Evolutionary conservation across 1,284 basidiomycete genomes (phyloP), one percentile per base, ranked within the genome.

Genomic region (Butyriboletus appendiculatus): DNA sequence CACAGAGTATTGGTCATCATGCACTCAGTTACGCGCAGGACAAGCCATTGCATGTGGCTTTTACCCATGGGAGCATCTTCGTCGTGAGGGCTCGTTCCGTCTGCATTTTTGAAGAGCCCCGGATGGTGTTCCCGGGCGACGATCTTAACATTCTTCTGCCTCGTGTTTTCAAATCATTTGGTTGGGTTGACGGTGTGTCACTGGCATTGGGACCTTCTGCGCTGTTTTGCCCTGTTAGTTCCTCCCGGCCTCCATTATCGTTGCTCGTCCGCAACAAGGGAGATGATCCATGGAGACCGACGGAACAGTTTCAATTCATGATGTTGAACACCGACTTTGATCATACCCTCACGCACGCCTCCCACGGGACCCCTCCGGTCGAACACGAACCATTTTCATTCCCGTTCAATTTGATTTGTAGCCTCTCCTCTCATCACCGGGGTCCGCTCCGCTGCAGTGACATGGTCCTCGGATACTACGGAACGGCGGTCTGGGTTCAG

Each of bases 181-280:
- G 84, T 20, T 86, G 84, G 85, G 77, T 85, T 10, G 85, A 86
- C 47, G 79, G 79, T 5, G 74, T 83, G 24, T 76, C 76, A 1
- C 75, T 81, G 1, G 63, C 75, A 0, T 61, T 74, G 50, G 45
- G 59, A 45, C 55, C 63, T 35, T 30, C 43, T 44, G 18, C 53
- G 0, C 55, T 58, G n/a, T 41, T 38, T 20, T 38, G 1, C n/a
- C 37, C 56, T 18, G 35, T 24, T 8, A 10, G 28, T 28, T 30
- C 52, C n/a, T 38, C 45, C 24, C 62, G 50, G 15, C 63, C 68
- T 5, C 57, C 66, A 4, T 58, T 85, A n/a, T 76, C 77, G 0
- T 73, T 86, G 43, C 73, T 87, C 7, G 64, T 84, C 16, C 79
- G 84, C 14, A 73, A 76, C 24, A 80, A 83, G 61, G 79, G 74